Percentiles rank a stretch among this genome's conserved stretches.
Conservation (phyloP, 2,329 filamentous ascomycete species). For the Phoma sp. region DNA sequence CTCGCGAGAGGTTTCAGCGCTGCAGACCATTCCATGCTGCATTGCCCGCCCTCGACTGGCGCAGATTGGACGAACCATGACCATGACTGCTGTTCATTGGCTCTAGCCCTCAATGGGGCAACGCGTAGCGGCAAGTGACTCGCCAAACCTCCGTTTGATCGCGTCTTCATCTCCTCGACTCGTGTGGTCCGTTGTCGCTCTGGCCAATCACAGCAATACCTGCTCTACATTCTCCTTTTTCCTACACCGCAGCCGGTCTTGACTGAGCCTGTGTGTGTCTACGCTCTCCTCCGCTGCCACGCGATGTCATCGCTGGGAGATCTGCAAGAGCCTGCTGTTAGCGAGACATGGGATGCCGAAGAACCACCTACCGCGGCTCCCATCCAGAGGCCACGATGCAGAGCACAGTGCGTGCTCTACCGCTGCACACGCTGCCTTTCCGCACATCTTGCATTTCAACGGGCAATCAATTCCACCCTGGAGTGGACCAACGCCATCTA, state of each 20-base stretch:
- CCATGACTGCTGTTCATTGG: slow-evolving; percentile 21
- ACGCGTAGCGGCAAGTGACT: slow-evolving; percentile 27
- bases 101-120: slow-evolving; percentile 18
- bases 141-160: slow-evolving; percentile 39
- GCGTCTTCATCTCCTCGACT: slow-evolving; percentile 49
- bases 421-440: not conserved
- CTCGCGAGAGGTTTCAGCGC: slow-evolving; percentile 20
- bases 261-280: not conserved
- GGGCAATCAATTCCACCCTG: slow-evolving; percentile 1
- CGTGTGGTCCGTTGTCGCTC: slow-evolving; percentile 17
- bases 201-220: slow-evolving; percentile 31
- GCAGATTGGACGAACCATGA: not conserved
- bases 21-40: slow-evolving; percentile 19
- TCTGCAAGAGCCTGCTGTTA: slow-evolving; percentile 19
- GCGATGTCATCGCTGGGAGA: slow-evolving; percentile 4
- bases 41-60: not conserved
- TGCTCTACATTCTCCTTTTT: slow-evolving; percentile 22
- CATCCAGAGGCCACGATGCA: not conserved
- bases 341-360: not conserved
- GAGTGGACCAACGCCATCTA: slow-evolving; percentile 11
- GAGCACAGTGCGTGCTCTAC: not conserved
- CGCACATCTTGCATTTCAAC: slow-evolving; percentile 3
- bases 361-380: not conserved
- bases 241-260: slow-evolving; percentile 4
- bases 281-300: slow-evolving; percentile 2